These are phyloP conservation scores for Trichosporon sp. DNA, from an alignment of 1,284 basidiomycete species.

Conservation along the genomic window DNA sequence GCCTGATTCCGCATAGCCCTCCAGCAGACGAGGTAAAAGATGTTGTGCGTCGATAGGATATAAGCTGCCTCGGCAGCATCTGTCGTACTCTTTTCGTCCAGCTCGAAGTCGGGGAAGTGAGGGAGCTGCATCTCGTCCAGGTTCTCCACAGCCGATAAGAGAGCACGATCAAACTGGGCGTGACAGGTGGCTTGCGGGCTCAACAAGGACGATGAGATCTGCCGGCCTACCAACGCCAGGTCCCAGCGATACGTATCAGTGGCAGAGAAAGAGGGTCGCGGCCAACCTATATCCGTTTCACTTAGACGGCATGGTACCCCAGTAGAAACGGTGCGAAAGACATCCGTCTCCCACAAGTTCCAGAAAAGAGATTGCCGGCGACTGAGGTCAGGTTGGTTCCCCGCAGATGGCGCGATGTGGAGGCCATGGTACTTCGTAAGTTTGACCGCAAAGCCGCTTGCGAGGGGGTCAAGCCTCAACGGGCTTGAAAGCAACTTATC, in stretches of 20 bases:
- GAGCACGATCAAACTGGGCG: background rate
- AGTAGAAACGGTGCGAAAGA: background rate
- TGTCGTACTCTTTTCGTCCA: background rate
- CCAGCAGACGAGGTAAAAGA: slow-evolving; percentile 7
- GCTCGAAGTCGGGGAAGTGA: background rate
- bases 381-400: background rate
- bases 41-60: slow-evolving; percentile 1
- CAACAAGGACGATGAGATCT: background rate
- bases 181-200: background rate
- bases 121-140: background rate
- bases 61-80: background rate
- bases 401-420: background rate
- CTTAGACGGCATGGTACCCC: background rate
- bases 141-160: background rate
- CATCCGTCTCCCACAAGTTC: slow-evolving; percentile 3
- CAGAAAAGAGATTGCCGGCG: slow-evolving; percentile 1
- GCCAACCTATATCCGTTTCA: background rate
- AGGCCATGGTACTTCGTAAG: background rate
- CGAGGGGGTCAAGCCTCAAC: background rate
- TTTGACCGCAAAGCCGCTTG: background rate
- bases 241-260: background rate
- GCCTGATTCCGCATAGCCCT: background rate
- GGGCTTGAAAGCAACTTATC: background rate
- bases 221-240: background rate
- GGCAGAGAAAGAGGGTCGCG: background rate